Percentiles rank a stretch among this genome's conserved stretches.
Evolutionary conservation across 148 eudicot genomes (phyloP).

Genomic region (Silene conica): DNA sequence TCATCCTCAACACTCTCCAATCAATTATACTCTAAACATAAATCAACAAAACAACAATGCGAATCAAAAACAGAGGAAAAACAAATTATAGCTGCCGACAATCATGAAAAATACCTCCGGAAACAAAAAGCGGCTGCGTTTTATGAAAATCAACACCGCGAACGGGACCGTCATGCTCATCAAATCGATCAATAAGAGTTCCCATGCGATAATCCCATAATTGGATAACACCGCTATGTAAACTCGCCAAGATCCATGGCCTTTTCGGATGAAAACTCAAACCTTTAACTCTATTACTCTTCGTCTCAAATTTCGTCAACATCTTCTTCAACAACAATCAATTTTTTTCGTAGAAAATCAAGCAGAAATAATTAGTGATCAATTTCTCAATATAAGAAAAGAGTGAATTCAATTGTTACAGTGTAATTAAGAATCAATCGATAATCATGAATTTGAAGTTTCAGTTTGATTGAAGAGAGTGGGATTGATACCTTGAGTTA

Average conservation of each 20-base stretch:
- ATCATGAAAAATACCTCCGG: slow-evolving; percentile 48
- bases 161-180: slow-evolving; percentile 78
- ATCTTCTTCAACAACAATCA: slow-evolving; percentile 22
- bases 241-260: slow-evolving; percentile 82
- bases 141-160: slow-evolving; percentile 69
- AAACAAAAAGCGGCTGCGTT: slow-evolving; percentile 71
- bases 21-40: neutral
- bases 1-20: neutral
- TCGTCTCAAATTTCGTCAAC: slow-evolving; percentile 84
- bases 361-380: neutral
- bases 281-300: slow-evolving; percentile 82
- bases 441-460: neutral
- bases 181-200: slow-evolving; percentile 68
- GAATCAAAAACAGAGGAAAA: slow-evolving; percentile 8
- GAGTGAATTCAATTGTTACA: neutral
- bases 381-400: neutral
- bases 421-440: neutral
- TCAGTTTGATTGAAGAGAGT: no score
- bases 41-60: neutral
- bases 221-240: slow-evolving; percentile 79
- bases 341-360: neutral
- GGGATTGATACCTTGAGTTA: neutral
- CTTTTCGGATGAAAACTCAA: slow-evolving; percentile 67
- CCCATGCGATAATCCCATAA: slow-evolving; percentile 85
- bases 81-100: neutral